A percentile compares a stretch with the other conserved stretches of the same genome.
These are phyloP conservation scores for Stipa capillata DNA, from an alignment of 176 grass and related monocot genomes.

Conservation along the genomic window DNA sequence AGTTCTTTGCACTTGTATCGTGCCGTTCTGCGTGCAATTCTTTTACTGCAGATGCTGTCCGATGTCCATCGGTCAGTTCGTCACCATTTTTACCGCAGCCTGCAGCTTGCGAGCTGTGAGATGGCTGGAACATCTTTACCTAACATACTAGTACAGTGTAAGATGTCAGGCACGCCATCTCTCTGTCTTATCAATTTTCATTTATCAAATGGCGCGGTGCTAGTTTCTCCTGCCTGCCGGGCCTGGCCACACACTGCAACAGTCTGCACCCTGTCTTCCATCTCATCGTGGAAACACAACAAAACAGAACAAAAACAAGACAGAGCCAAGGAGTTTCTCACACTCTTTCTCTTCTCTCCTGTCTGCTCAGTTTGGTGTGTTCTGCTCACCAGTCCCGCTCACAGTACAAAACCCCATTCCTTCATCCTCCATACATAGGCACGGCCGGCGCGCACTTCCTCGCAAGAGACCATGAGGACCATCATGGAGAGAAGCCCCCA, in stretches of 20 bases:
- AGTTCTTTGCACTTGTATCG: background rate
- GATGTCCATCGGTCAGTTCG: background rate
- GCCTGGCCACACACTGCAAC: background rate
- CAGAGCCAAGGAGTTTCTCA: slow-evolving; percentile 1
- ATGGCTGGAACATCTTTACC: too few relatives aligned
- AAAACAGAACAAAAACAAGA: background rate
- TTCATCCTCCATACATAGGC: background rate
- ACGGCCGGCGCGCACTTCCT: background rate
- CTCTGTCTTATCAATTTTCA: background rate
- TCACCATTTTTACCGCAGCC: background rate
- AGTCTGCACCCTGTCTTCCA: slow-evolving; percentile 21
- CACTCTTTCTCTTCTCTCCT: slow-evolving; percentile 3
- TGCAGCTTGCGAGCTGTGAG: too few relatives aligned
- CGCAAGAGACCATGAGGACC: slow-evolving; percentile 53
- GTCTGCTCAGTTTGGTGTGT: slow-evolving; percentile 25
- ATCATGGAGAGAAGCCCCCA: slow-evolving; percentile 70
- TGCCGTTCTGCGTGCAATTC: background rate
- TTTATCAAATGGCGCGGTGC: background rate
- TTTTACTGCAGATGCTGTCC: background rate
- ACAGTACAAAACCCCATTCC: slow-evolving; percentile 5
- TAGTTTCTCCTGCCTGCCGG: background rate
- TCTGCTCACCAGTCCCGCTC: slow-evolving; percentile 35
- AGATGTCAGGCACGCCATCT: background rate
- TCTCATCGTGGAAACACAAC: slow-evolving; percentile 6
- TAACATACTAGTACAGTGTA: background rate